Percentiles rank a stretch among this genome's conserved stretches.
Conservation (phyloP, 768 basidiomycete genomes). For the Trametes villosa region DNA sequence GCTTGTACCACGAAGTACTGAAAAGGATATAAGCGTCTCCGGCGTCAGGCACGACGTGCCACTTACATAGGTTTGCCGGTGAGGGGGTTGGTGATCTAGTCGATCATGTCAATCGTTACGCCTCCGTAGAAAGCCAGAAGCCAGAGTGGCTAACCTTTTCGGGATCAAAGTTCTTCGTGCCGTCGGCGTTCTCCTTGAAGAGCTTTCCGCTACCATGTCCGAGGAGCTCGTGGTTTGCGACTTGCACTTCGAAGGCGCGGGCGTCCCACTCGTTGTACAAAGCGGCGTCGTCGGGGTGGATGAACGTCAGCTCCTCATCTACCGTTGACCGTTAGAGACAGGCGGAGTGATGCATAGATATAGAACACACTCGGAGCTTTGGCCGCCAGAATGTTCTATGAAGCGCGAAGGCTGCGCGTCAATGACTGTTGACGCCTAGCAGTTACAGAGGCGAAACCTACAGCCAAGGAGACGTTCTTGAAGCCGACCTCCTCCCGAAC, state of each 20-base stretch:
- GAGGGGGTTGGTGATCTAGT: conserved; percentile 77
- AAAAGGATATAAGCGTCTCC: neutral
- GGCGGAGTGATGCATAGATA: neutral
- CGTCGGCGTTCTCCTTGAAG: conserved; percentile 76
- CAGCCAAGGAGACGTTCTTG: conserved; percentile 87
- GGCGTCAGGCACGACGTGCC: neutral
- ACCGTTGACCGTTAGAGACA: neutral
- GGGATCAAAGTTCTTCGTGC: conserved; percentile 81
- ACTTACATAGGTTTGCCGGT: conserved; percentile 75
- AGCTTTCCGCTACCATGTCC: conserved; percentile 87
- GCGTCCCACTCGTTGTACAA: conserved; percentile 81
- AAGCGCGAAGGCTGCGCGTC: neutral
- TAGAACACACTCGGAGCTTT: conserved; percentile 71
- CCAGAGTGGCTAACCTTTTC: conserved; percentile 47
- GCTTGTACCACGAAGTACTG: conserved; percentile 86
- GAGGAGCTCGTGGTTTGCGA: conserved; percentile 88
- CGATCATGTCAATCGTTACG: neutral
- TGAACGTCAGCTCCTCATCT: conserved; percentile 83
- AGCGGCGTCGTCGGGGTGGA: conserved; percentile 76
- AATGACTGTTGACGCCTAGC: neutral
- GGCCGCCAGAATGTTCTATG: conserved; percentile 82
- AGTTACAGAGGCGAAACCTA: conserved; percentile 39
- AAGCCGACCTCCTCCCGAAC: conserved; percentile 82
- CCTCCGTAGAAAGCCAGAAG: neutral
- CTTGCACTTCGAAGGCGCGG: conserved; percentile 83